Percentiles rank a stretch among this genome's conserved stretches.
These are phyloP conservation scores for Smittium culicis DNA, from an alignment of 371 early-diverging fungal species.

Conservation along the genomic window DNA sequence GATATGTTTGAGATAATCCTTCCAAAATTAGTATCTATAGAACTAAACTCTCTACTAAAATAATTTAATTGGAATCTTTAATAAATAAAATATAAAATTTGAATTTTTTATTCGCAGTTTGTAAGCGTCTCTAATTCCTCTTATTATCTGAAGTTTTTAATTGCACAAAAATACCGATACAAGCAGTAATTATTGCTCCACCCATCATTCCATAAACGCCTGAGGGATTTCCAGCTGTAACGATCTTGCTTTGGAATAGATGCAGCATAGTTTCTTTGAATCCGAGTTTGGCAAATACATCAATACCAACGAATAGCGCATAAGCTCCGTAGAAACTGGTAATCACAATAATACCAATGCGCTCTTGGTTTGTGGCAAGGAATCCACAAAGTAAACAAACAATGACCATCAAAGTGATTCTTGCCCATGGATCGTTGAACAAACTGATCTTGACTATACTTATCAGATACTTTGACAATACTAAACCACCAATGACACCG, in stretches of 20 bases:
- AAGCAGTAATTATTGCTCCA: neutral
- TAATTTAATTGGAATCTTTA: too few relatives aligned
- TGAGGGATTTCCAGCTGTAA: neutral
- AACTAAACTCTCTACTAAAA: too few relatives aligned
- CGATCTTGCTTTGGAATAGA: too few relatives aligned
- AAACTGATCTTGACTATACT: too few relatives aligned
- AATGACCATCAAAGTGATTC: neutral
- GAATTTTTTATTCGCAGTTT: too few relatives aligned
- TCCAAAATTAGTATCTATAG: too few relatives aligned
- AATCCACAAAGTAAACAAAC: constrained; percentile 39
- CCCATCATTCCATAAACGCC: neutral
- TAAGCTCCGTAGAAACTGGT: constrained; percentile 55
- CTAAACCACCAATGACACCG: constrained; percentile 48
- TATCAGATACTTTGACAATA: too few relatives aligned
- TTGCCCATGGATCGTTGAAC: constrained; percentile 39
- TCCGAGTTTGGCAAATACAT: constrained; percentile 57
- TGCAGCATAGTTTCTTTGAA: constrained; percentile 28
- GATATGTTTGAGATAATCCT: too few relatives aligned
- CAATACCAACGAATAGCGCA: constrained; percentile 53
- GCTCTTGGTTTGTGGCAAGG: constrained; percentile 36
- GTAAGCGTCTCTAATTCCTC: too few relatives aligned
- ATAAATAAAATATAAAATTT: too few relatives aligned
- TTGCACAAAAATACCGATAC: neutral
- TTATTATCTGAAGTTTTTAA: neutral
- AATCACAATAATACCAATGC: constrained; percentile 40